Base-by-base conservation (phyloP, 2,329 filamentous ascomycete species). In the Boeremia lycopersici region DNA sequence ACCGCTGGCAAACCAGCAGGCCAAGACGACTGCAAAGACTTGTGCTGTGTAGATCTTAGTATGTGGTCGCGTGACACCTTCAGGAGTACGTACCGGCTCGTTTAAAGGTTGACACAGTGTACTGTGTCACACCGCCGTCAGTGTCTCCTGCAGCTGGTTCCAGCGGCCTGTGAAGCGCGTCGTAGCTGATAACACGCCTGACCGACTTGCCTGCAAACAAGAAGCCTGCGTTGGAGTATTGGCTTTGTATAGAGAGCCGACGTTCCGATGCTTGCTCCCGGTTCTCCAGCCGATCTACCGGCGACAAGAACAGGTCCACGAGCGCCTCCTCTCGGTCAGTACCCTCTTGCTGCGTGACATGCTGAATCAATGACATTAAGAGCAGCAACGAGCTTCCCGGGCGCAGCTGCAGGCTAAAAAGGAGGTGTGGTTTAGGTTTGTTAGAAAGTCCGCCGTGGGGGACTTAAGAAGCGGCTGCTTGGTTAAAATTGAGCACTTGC, bases 291-390 rank as follows among this genome's bases (percentile, higher is more conserved):
- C 71, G 72, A 45, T 74, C 69, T 57, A 74, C 63, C 40, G 70
- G 70, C 47, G 70, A 64, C 17, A 74, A 59, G 42, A 74, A 72
- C 36, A 74, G 60, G 51, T 74, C 70, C 48, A 71, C 67, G 31
- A 74, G 61, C 3, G 71, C 72, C 60, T 74, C 73, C 39, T 80
- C 76, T 53, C 78, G 74, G 63, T 82, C 80, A 41, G 72, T 72
- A 59, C 80, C 80, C 65, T 82, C 80, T 63, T 79, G 74, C 46
- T 75, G 73, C 42, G 78, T 78, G 51, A 82, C 79, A 67, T 81
- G 80, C 67, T 82, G 80, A 54, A 80, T 74, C 47, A 83, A 72
- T 65, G 81, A 82, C 80, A 83, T 82, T 42, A 53, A 49, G 55
- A 56, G 57, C 57, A 53, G 58, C 54, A 58, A 56, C 30, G 33